Conservation (phyloP, 768 basidiomycete species). For the Naganishia kalamii region DNA sequence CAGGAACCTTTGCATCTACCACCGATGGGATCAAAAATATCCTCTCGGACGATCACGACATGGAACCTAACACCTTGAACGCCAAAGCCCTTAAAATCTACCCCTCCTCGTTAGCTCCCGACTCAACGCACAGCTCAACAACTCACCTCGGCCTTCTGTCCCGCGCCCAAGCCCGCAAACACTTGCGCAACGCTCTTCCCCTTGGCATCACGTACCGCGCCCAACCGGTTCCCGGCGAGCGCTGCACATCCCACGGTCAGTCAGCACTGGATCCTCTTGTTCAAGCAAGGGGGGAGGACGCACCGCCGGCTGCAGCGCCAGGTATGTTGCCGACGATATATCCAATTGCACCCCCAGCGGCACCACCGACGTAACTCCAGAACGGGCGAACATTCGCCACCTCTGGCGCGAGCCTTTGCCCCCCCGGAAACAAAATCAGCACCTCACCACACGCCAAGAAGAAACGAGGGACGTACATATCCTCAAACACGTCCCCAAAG, state of each 20-base stretch:
- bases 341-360: slow-evolving; percentile 55
- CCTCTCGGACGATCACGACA: background rate
- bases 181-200: slow-evolving; percentile 84
- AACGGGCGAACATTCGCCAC: slow-evolving; percentile 44
- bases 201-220: slow-evolving; percentile 87
- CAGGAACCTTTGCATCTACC: no score
- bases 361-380: slow-evolving; percentile 43
- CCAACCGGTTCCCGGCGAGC: slow-evolving; percentile 80
- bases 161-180: slow-evolving; percentile 66
- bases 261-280: no score
- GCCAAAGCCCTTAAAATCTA: slow-evolving; percentile 77
- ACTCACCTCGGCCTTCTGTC: slow-evolving; percentile 79
- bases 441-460: background rate
- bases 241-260: background rate
- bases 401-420: slow-evolving; percentile 43
- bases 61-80: slow-evolving; percentile 66
- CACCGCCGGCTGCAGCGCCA: slow-evolving; percentile 73
- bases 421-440: background rate
- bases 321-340: slow-evolving; percentile 72
- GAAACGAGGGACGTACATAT: slow-evolving; percentile 53
- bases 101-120: background rate
- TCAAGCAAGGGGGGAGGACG: background rate
- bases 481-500: slow-evolving; percentile 86
- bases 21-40: no score
- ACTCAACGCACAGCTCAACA: background rate